Base-by-base conservation (phyloP, 306 rosid species). In the Arachis hypogaea region DNA sequence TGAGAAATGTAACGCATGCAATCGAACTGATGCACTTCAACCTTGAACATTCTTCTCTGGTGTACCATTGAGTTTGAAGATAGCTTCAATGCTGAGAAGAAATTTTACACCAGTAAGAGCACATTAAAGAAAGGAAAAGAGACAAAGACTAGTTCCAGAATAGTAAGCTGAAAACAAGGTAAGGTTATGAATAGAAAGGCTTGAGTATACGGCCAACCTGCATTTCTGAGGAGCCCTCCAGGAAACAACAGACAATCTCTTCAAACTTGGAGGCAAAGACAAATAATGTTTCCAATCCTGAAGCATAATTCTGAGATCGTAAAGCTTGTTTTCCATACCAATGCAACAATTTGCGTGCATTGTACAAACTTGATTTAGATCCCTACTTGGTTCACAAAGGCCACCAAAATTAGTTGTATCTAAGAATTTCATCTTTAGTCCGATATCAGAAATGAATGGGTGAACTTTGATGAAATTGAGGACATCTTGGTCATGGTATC, bases 321-420 rank as follows among this genome's bases (percentile, higher is more conserved):
- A 90, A 82, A 94, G 96, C 86, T 94, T 94, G 86, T 78, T 92
- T 36, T 85, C 86, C 83, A 94, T 72, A 44, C 97, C 99, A 55
- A 78, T 71, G 82, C 99, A 94, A 78, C 97, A 94, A 78, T 92
- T 94, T 67, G 97, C 99, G 79, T 94, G 99, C 97, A 94, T 94
- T 4, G 99, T 94, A 82, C 97, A 86, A 16, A 94, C 99, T 73
- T 67, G 83, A 86, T 94, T 92, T 75, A 94, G 79, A 82, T 94
- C 98, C 85, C 82, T 84, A 85, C 99, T 94, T 36, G 99, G 99
- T 77, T 94, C 96, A 78, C 98, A 94, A 75, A 94, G 85, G 72
- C 99, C 98, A 55, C 99, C 99, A 76, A 92, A 94, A 79, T 83
- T 79, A 77, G 90, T 88, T 50, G 99, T 94, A 80, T 92, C 96